Conservation (phyloP, 1,284 basidiomycete species). For the Cutaneotrichosporon sp. region DNA sequence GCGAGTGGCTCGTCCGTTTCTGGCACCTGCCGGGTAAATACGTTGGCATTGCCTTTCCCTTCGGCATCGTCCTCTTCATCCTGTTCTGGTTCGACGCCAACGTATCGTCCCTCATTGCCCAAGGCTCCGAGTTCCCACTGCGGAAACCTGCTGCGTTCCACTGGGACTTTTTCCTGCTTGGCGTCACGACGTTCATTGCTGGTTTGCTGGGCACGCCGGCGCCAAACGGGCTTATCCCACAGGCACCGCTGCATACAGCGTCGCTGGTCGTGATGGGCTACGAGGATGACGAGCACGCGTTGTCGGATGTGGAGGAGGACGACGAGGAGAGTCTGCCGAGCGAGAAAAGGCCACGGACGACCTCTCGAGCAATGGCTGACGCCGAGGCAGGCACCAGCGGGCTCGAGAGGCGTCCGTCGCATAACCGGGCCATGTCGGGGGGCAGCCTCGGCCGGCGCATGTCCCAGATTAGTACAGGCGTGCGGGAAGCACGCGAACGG, state of each 20-base stretch:
- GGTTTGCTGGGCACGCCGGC: constrained; percentile 87
- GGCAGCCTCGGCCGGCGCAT: constrained; percentile 1
- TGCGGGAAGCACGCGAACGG: constrained; percentile 6
- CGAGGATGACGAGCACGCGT: constrained; percentile 39
- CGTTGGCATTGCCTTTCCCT: constrained; percentile 65
- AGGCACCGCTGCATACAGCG: constrained; percentile 89
- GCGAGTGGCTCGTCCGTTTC: constrained; percentile 82
- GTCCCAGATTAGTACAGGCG: neutral
- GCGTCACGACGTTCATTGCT: constrained; percentile 85
- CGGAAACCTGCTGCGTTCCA: constrained; percentile 91
- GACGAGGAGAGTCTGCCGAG: neutral
- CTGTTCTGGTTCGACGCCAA: constrained; percentile 52
- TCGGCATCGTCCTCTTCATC: constrained; percentile 51
- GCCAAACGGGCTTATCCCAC: constrained; percentile 88
- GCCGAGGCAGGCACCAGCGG: neutral
- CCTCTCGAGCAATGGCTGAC: neutral
- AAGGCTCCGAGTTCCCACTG: constrained; percentile 83
- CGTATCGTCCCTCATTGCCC: constrained; percentile 73
- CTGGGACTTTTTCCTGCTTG: constrained; percentile 72
- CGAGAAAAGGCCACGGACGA: neutral
- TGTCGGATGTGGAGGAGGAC: constrained; percentile 11
- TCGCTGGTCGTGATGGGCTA: constrained; percentile 72
- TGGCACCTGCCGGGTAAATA: constrained; percentile 87
- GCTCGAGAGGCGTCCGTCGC: neutral
- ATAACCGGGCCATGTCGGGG: neutral